Evolutionary conservation across 73 alveolate species (phyloP), one percentile per base, ranked within the genome.

Genomic region (Urostyla sp.): DNA sequence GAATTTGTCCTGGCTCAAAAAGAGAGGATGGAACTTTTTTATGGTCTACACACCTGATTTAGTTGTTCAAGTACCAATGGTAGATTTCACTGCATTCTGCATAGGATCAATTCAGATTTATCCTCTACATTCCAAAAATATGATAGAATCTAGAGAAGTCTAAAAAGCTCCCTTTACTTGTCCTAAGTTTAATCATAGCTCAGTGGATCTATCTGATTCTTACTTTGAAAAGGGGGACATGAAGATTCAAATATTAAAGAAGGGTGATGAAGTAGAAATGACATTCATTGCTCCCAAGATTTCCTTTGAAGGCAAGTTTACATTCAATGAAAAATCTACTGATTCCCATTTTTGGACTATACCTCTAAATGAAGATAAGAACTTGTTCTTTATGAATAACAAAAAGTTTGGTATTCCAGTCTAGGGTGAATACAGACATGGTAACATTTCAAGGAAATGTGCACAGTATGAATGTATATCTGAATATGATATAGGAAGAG

Each of bases 401-500:
- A 40, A 40, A 15, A 40, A 40, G 15, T 10, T 40, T 11, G 51
- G 51, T 11, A 15, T 40, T 40, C 15, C 10, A 40, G 51, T 15
- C 15, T 11, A 11, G 10, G 79, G 79, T 20, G 59, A 63, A 2
- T 63, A 63, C 44, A 21, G 3, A 0, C 44, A 38, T 63, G 48
- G 31, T 43, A 44, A 49, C 23, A 10, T 43, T 6, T 18, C 18
- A 1, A 4, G 24, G 37, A 5, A 10, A 1, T 63, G 79, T 24
- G 37, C n/a, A 2, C 3, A 34, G 10, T 21, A 63, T 6, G 60
- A 43, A 7, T 63, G 79, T 32, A 15, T 63, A 4, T 2, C 79
- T 38, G 18, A 43, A n/a, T 63, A 63, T 63, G 79, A 63, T 63
- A 63, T 43, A 43, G 79, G 79, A 5, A 63, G 79, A 63, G 79